Evolutionary conservation across 2,329 filamentous ascomycete species (phyloP).

Genomic region (Penicillium italicum): DNA sequence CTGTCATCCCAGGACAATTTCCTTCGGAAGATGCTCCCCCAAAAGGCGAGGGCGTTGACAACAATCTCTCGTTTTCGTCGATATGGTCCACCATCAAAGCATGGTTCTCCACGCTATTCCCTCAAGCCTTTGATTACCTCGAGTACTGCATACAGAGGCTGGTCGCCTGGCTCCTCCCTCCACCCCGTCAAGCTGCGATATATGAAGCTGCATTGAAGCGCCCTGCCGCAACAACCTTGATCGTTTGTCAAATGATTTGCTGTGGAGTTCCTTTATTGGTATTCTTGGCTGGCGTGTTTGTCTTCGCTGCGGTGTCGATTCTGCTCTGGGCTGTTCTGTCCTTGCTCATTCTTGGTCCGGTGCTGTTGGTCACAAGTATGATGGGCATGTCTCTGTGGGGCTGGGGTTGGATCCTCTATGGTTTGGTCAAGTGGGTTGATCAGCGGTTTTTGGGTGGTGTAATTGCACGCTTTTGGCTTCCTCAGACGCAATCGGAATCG

Average conservation of each 20-base stretch:
- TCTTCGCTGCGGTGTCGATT: constrained; percentile 33
- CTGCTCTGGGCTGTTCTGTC: constrained; percentile 32
- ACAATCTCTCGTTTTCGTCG: constrained; percentile 18
- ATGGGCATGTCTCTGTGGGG: constrained; percentile 31
- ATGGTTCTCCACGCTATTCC: constrained; percentile 22
- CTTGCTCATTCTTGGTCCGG: constrained; percentile 30
- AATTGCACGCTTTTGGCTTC: constrained; percentile 24
- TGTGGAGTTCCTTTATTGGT: constrained; percentile 35
- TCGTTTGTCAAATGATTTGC: constrained; percentile 34
- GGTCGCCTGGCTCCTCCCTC: constrained; percentile 26
- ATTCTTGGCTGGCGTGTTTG: constrained; percentile 31
- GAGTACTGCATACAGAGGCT: constrained; percentile 24
- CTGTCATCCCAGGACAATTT: constrained; percentile 27
- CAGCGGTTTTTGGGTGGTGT: constrained; percentile 25
- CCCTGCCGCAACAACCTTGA: constrained; percentile 32
- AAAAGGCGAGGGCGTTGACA: constrained; percentile 11
- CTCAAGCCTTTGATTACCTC: constrained; percentile 27
- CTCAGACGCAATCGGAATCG: constrained; percentile 1
- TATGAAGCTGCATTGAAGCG: constrained; percentile 30
- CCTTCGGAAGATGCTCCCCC: constrained; percentile 22
- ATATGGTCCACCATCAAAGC: constrained; percentile 15
- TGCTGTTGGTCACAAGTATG: constrained; percentile 29
- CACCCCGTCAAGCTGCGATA: constrained; percentile 25
- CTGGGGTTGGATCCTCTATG: constrained; percentile 31
- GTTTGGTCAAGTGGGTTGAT: constrained; percentile 27